These are phyloP conservation scores for Melanogaster broomeanus DNA, from an alignment of 768 basidiomycete genomes.

Conservation along the genomic window DNA sequence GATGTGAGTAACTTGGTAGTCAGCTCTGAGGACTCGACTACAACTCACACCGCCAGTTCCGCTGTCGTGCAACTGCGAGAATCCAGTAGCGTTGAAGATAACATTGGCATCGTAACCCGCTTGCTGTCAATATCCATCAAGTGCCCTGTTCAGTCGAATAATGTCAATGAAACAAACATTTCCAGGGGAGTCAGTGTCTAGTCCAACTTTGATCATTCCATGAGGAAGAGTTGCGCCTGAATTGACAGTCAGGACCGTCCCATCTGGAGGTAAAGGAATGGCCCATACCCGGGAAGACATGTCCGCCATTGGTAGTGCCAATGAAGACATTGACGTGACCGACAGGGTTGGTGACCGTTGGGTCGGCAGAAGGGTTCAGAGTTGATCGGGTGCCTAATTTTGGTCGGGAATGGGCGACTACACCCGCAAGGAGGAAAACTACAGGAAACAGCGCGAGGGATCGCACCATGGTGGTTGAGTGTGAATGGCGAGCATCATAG, in stretches of 20 bases:
- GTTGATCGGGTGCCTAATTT: neutral
- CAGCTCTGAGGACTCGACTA: neutral
- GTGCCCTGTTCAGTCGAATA: neutral
- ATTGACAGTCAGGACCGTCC: neutral
- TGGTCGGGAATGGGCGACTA: neutral
- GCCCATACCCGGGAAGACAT: constrained; percentile 60
- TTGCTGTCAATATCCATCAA: constrained; percentile 24
- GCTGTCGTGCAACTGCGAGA: constrained; percentile 55
- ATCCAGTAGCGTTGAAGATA: constrained; percentile 46
- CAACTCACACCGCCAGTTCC: constrained; percentile 59
- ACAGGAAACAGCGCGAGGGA: constrained; percentile 1
- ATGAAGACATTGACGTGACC: constrained; percentile 59
- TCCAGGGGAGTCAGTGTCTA: constrained; percentile 67
- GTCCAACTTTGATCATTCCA: constrained; percentile 69
- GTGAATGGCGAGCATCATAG: neutral
- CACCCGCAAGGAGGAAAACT: neutral
- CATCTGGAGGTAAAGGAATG: neutral
- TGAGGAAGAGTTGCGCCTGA: constrained; percentile 64
- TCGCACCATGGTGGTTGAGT: neutral
- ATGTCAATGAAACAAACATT: constrained; percentile 40
- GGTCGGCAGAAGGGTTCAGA: neutral
- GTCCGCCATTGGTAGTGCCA: constrained; percentile 64
- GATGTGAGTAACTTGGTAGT: neutral
- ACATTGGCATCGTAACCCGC: constrained; percentile 41
- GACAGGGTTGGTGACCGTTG: constrained; percentile 1